These are phyloP conservation scores for Calonectria honghensis DNA, from an alignment of 2,329 filamentous ascomycete species.

Conservation along the genomic window DNA sequence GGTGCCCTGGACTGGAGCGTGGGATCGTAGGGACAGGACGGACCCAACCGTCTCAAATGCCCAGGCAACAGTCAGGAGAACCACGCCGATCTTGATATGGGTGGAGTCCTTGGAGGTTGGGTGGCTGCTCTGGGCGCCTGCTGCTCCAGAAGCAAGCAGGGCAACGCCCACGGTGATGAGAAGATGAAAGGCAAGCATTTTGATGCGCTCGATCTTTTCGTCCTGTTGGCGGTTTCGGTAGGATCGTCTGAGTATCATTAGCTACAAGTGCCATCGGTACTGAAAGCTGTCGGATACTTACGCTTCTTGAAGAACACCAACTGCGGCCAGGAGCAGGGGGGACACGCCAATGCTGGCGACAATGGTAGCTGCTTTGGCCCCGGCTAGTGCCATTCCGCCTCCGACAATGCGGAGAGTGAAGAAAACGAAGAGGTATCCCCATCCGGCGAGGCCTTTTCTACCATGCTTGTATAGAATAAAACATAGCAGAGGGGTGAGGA, in stretches of 20 bases:
- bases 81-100: conserved; percentile 6
- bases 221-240: conserved; percentile 12
- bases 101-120: conserved; percentile 14
- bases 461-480: conserved; percentile 19
- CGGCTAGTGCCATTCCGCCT: neutral
- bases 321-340: neutral
- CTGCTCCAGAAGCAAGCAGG: conserved; percentile 3
- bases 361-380: neutral
- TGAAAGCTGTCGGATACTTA: neutral
- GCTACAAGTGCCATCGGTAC: neutral
- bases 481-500: conserved; percentile 2
- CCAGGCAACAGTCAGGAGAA: neutral
- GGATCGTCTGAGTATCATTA: neutral
- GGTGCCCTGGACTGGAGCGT: conserved; percentile 5
- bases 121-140: conserved; percentile 9
- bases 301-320: conserved; percentile 13
- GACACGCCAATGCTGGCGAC: conserved; percentile 7
- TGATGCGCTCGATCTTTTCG: conserved; percentile 18
- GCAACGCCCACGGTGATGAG: conserved; percentile 4
- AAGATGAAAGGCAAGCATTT: neutral
- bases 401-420: conserved; percentile 9
- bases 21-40: neutral
- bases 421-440: conserved; percentile 11
- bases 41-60: neutral
- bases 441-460: conserved; percentile 4